phyloP scores from a whole-genome alignment of 331 rosid species.

The Spiraea crenata region DNA sequence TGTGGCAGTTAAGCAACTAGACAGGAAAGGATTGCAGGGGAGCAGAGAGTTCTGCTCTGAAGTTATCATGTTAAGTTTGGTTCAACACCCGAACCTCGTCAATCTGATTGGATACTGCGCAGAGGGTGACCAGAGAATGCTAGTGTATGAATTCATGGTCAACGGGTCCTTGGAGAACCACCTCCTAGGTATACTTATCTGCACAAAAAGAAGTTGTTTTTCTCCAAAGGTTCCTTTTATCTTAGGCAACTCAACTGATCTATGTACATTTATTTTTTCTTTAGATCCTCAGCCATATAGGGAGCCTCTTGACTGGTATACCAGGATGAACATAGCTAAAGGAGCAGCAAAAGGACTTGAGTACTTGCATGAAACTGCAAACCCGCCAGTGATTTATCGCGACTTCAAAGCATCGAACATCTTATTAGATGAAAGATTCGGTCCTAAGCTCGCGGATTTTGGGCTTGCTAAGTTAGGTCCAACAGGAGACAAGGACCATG shows the following conservation, averaged over 20 bases:
- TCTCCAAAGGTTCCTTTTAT: neutral
- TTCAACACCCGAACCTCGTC: conserved; percentile 66
- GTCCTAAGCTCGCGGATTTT: conserved; percentile 69
- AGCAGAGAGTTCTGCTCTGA: conserved; percentile 69
- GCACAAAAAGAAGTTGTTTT: neutral
- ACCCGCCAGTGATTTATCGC: conserved; percentile 58
- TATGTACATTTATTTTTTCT: neutral
- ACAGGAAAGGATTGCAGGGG: conserved; percentile 64
- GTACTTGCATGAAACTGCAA: conserved; percentile 54
- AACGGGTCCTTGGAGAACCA: conserved; percentile 67
- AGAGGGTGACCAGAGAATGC: conserved; percentile 56
- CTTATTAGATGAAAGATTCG: conserved; percentile 51
- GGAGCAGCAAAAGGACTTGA: conserved; percentile 80
- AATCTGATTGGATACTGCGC: conserved; percentile 59
- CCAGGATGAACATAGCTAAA: conserved; percentile 62
- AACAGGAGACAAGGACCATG: conserved; percentile 42
- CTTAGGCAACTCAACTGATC: neutral
- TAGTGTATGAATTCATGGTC: conserved; percentile 67
- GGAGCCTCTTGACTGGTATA: conserved; percentile 62
- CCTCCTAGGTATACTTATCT: conserved; percentile 56
- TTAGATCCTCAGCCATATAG: conserved; percentile 37
- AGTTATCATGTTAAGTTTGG: conserved; percentile 66
- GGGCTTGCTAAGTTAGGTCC: conserved; percentile 76
- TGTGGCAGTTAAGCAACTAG: conserved; percentile 65
- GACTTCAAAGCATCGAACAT: conserved; percentile 72